Evolutionary conservation across 1,139 yeast genomes (phyloP), one percentile per base, ranked within the genome.

Genomic region (Pichia sp.): DNA sequence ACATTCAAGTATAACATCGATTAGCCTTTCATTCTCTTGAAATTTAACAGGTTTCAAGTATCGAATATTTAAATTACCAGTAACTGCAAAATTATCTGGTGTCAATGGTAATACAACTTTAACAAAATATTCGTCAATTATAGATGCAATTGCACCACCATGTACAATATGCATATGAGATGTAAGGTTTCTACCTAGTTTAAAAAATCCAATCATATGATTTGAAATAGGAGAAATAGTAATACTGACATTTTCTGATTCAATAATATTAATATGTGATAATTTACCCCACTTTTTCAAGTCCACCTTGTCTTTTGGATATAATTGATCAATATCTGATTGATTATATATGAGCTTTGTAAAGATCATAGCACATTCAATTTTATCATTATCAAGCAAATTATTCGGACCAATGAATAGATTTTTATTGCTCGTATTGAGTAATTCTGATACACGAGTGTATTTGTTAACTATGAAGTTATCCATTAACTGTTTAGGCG

Each of bases 121-220:
- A 52, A 80, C 77, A 5, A 79, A 74, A 44, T 72, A 66, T 55
- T 77, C 82, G 56, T 77, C 82, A 43, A 77, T 64, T 26, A 77
- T 61, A 0, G 81, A 75, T 2, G 81, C 81, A 42, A 74, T 63
- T 39, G 77, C 66, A 0, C 82, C 82, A 1, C 82, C 82, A 56
- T 77, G 82, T n/a, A 77, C 70, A 7, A 77, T 73, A 6, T 73
- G 73, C 13, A 67, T 63, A 58, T 77, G 82, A 1, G 80, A 80
- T 0, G 77, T 68, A 23, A 77, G 62, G 49, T 65, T 62, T 11
- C 67, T 59, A 1, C 81, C 82, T 37, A 77, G 59, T 45, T 69
- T 72, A 58, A 74, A 70, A 44, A 76, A 70, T 0, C 78, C 74
- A 39, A 69, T 50, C 29, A 69, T 57, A 50, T 63, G 66, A 51